Evolutionary conservation across 495 filamentous ascomycete genomes (phyloP), one percentile per base, ranked within the genome.

Genomic region (Sabuloglossum arenarium): DNA sequence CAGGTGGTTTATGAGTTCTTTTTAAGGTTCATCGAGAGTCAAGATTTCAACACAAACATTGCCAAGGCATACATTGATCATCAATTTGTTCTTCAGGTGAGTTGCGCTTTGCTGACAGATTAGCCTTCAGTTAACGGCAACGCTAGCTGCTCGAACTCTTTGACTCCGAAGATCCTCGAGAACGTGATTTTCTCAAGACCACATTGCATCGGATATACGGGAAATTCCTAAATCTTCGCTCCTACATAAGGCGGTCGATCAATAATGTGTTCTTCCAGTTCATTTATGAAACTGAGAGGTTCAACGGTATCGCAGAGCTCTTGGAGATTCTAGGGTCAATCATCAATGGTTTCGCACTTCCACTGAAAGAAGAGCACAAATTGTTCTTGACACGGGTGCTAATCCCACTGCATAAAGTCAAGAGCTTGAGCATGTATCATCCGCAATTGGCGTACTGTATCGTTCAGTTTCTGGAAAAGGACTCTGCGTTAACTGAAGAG

Each of bases 261-360:
- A 97, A 99, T 75, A 97, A 99, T 65, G 91, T 99, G 62, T 99
- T 99, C 75, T 99, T 99, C 77, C 91, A 99, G 66, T 99, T 99
- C 68, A 85, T 84, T 58, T 99, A 99, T 64, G 91, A 99, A 70
- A 99, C 91, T 0, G 91, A 99, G 68, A 78, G 91, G 53, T 97
- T 97, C 72, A 99, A 99, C 65, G 91, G 91, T 16, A 94, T 99
- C 59, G 91, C 91, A 4, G 91, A 99, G 67, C 73, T 99, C 46
- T 73, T 99, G 46, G 91, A 99, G 64, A 99, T 99, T 61, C 71
- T 99, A 27, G 91, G 91, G 39, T 97, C 91, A 54, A 99, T 99
- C 60, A 99, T 99, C 78, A 99, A 99, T 64, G 91, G 91, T 11
- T 99, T 99, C 68, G 91, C 91, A 28, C 71, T 99, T 37, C 91